A percentile compares a stretch with the other conserved stretches of the same genome.
phyloP scores from a whole-genome alignment of 1,139 yeast genomes.

The Blastobotrys raffinosifermentans region DNA sequence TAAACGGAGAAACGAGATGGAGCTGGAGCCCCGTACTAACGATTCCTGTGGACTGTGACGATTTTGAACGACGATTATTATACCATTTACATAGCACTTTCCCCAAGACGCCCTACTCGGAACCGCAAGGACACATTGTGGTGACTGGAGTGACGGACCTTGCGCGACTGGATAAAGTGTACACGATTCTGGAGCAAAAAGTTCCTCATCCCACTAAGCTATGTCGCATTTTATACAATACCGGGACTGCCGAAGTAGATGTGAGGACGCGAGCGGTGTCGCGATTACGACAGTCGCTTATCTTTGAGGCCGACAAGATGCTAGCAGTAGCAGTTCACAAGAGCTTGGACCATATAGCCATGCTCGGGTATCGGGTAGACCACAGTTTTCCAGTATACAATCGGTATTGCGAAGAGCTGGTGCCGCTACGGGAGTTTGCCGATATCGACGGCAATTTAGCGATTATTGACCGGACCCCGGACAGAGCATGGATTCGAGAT shows the following conservation, averaged over 20 bases:
- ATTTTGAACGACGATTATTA: not conserved
- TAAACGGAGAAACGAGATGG: too few species aligned
- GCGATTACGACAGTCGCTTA: not conserved
- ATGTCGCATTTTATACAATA: not conserved
- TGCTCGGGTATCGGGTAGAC: not conserved
- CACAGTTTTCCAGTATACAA: not conserved
- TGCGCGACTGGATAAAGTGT: not conserved
- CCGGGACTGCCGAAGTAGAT: not conserved
- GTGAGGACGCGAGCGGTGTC: not conserved
- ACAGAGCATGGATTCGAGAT: not conserved
- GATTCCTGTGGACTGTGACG: too few species aligned
- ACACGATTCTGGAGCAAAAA: not conserved
- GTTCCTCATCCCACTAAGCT: not conserved
- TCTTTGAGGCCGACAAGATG: not conserved
- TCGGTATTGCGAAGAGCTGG: not conserved
- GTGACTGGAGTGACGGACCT: not conserved
- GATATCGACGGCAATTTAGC: not conserved
- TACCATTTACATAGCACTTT: not conserved
- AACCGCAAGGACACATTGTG: not conserved
- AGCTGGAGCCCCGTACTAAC: too few species aligned
- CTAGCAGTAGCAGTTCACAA: slow-evolving; percentile 1
- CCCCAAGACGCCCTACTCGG: not conserved
- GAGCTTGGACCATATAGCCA: not conserved
- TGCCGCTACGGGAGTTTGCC: slow-evolving; percentile 1
- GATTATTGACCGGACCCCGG: slow-evolving; percentile 1